These are phyloP conservation scores for Colletotrichum spinosum DNA, from an alignment of 2,329 filamentous ascomycete species.

Conservation along the genomic window DNA sequence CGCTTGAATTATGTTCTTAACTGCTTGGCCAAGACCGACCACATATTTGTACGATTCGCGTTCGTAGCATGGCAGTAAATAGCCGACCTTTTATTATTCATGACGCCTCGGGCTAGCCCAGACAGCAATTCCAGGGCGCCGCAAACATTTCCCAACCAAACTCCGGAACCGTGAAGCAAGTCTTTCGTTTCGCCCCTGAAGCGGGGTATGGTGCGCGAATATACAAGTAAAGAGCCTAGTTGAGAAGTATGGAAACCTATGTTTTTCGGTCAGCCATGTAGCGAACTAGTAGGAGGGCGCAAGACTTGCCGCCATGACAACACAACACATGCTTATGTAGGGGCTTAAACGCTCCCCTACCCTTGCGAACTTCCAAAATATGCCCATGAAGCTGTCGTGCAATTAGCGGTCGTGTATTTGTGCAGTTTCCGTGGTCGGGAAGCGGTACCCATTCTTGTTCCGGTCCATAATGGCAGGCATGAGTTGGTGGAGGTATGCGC, in stretches of 20 bases:
- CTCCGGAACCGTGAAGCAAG: conserved; percentile 32
- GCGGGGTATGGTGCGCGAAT: conserved; percentile 11
- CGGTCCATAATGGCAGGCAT: conserved; percentile 91
- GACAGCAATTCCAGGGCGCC: conserved; percentile 24
- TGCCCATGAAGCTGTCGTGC: conserved; percentile 73
- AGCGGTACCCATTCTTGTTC: conserved; percentile 85
- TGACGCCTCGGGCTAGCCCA: conserved; percentile 18
- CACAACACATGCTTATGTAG: conserved; percentile 93
- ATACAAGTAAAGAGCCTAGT: conserved; percentile 13
- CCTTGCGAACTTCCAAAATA: conserved; percentile 96
- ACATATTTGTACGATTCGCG: background rate
- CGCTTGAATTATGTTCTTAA: conserved; percentile 23
- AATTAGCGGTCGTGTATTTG: conserved; percentile 28
- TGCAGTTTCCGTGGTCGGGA: background rate
- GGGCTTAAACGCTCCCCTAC: conserved; percentile 94
- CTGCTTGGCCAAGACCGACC: background rate
- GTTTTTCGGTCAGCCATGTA: conserved; percentile 1
- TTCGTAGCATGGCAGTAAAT: conserved; percentile 1
- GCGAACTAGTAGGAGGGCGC: background rate
- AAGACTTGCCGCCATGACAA: conserved; percentile 87
- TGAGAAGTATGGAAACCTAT: conserved; percentile 32
- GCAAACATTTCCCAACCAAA: conserved; percentile 30
- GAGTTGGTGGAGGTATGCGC: conserved; percentile 91
- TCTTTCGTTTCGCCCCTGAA: conserved; percentile 8
- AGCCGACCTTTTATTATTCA: conserved; percentile 3